These are phyloP conservation scores for Triangularia verruculosa DNA, from an alignment of 2,329 filamentous ascomycete genomes.

Conservation along the genomic window DNA sequence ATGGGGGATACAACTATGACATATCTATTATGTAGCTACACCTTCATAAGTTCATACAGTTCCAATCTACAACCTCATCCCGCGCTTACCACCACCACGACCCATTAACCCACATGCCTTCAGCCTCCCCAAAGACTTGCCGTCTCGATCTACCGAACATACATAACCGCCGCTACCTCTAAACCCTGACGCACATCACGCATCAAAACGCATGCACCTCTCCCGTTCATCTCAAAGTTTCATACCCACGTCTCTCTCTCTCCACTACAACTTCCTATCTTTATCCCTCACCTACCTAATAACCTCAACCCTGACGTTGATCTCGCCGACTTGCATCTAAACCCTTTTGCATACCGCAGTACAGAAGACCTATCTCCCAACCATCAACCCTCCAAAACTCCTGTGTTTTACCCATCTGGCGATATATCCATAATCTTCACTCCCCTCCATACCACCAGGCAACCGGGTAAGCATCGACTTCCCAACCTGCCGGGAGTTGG, in stretches of 20 bases:
- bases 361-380: neutral
- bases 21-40: neutral
- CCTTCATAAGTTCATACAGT: neutral
- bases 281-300: neutral
- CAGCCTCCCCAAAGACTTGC: neutral
- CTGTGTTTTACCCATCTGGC: neutral
- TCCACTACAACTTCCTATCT: neutral
- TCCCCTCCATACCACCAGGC: neutral
- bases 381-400: neutral
- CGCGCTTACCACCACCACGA: neutral
- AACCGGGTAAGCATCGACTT: neutral
- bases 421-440: neutral
- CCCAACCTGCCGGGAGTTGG: no score
- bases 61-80: neutral
- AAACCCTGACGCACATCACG: neutral
- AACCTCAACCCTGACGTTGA: neutral
- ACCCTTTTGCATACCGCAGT: neutral
- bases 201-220: neutral
- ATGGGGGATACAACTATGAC: neutral
- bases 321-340: neutral
- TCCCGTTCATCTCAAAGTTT: neutral
- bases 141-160: neutral
- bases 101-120: neutral
- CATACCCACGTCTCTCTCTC: neutral
- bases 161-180: neutral